A percentile compares a stretch with the other conserved stretches of the same genome.
Conservation (phyloP, 805 yeast genomes). For the Candida krabiensis region DNA sequence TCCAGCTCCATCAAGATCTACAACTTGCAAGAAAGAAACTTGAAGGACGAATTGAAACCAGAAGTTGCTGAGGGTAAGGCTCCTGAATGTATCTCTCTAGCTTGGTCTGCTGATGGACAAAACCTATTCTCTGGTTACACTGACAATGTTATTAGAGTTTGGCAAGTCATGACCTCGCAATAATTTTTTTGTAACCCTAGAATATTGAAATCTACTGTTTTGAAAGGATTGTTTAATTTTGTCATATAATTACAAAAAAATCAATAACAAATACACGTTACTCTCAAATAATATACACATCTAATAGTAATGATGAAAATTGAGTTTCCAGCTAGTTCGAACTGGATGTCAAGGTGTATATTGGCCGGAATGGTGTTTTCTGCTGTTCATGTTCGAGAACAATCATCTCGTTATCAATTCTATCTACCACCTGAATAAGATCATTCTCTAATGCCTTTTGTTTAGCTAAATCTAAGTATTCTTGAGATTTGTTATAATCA, state of each 20-base stretch:
- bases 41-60: constrained; percentile 97
- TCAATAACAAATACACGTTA: too few species aligned
- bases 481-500: constrained; percentile 55
- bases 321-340: too few species aligned
- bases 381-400: constrained; percentile 25
- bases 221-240: constrained; percentile 14
- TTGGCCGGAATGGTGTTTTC: too few species aligned
- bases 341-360: too few species aligned
- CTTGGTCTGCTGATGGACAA: constrained; percentile 99
- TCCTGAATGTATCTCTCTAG: constrained; percentile 96
- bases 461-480: constrained; percentile 65
- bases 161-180: constrained; percentile 97
- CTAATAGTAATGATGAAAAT: too few species aligned
- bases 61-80: constrained; percentile 96
- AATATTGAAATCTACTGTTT: constrained; percentile 7
- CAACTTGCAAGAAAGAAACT: constrained; percentile 92
- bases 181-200: constrained; percentile 27
- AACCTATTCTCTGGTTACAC: constrained; percentile 99
- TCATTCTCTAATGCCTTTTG: constrained; percentile 68
- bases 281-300: too few species aligned
- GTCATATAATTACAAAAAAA: constrained; percentile 17
- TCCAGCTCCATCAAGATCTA: constrained; percentile 96
- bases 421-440: constrained; percentile 58
- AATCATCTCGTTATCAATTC: constrained; percentile 63
- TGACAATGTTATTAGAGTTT: constrained; percentile 98